phyloP scores from a whole-genome alignment of 2,329 filamentous ascomycete genomes.

The Talaromyces funiculosus region DNA sequence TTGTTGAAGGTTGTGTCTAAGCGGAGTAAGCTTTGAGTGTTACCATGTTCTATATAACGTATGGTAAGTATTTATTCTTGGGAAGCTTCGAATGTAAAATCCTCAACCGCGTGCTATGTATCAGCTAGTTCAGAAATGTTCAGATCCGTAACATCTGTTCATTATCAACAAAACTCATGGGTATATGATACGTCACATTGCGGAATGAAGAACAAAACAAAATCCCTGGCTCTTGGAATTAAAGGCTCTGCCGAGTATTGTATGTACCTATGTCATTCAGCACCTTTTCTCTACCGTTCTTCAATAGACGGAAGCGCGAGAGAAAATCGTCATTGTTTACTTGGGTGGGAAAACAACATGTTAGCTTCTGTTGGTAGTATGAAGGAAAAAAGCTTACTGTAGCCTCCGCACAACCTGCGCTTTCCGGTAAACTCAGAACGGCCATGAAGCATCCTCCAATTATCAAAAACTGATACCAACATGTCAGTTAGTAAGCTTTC shows the following conservation, averaged over 20 bases:
- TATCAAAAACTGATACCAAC: conserved; percentile 73
- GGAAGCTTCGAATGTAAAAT: background rate
- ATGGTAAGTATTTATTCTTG: background rate
- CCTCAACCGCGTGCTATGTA: background rate
- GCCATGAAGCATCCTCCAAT: conserved; percentile 91
- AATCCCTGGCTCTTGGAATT: background rate
- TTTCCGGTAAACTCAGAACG: conserved; percentile 75
- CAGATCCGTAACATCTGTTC: too few relatives aligned
- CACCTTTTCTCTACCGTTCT: conserved; percentile 45
- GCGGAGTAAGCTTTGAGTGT: conserved; percentile 45
- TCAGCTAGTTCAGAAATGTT: background rate
- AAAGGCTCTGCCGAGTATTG: background rate
- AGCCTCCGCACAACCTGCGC: conserved; percentile 83
- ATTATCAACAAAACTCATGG: background rate
- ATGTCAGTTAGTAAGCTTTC: background rate
- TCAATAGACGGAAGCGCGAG: conserved; percentile 69
- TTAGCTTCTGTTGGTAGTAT: too few relatives aligned
- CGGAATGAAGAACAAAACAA: background rate
- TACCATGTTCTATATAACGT: background rate
- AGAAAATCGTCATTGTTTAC: conserved; percentile 77
- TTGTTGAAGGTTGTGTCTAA: conserved; percentile 58
- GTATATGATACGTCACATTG: background rate
- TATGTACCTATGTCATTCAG: conserved; percentile 28
- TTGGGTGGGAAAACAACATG: too few relatives aligned
- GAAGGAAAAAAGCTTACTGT: conserved; percentile 56